phyloP scores from a whole-genome alignment of 257 asterid species.

The Ilex asprella region DNA sequence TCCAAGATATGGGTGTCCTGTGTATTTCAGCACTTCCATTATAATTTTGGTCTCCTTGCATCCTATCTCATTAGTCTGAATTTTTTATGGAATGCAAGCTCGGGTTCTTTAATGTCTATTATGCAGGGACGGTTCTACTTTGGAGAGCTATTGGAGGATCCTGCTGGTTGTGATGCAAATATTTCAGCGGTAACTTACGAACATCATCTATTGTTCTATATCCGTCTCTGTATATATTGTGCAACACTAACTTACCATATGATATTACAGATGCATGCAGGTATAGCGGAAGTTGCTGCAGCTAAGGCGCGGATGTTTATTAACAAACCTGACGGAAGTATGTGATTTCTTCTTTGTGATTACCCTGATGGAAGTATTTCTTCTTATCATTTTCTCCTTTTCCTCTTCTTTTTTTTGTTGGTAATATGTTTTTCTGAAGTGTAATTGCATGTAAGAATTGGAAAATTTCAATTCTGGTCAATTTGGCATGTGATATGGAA shows the following conservation, averaged over 20 bases:
- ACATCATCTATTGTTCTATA: conserved; percentile 12
- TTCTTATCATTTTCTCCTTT: conserved; percentile 4
- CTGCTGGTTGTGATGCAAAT: conserved; percentile 78
- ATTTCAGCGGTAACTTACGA: conserved; percentile 58
- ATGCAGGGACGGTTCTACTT: conserved; percentile 95
- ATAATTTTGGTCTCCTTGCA: neutral
- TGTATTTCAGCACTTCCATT: too few relatives aligned
- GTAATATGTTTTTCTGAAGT: too few relatives aligned
- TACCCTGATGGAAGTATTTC: too few relatives aligned
- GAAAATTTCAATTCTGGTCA: too few relatives aligned
- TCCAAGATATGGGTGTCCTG: neutral
- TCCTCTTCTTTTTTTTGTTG: neutral
- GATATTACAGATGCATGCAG: conserved; percentile 85
- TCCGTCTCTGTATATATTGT: conserved; percentile 8
- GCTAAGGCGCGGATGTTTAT: conserved; percentile 98
- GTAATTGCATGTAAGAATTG: too few relatives aligned
- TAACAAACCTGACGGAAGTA: conserved; percentile 98
- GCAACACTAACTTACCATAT: conserved; percentile 21
- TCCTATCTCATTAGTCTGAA: neutral
- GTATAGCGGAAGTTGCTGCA: conserved; percentile 97
- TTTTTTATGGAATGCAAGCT: neutral
- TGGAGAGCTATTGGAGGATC: conserved; percentile 61
- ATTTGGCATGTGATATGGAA: too few relatives aligned
- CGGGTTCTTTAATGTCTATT: neutral
- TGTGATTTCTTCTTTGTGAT: conserved; percentile 13